Evolutionary conservation across 305 asterid species (phyloP).

Genomic region (Andrographis paniculata): DNA sequence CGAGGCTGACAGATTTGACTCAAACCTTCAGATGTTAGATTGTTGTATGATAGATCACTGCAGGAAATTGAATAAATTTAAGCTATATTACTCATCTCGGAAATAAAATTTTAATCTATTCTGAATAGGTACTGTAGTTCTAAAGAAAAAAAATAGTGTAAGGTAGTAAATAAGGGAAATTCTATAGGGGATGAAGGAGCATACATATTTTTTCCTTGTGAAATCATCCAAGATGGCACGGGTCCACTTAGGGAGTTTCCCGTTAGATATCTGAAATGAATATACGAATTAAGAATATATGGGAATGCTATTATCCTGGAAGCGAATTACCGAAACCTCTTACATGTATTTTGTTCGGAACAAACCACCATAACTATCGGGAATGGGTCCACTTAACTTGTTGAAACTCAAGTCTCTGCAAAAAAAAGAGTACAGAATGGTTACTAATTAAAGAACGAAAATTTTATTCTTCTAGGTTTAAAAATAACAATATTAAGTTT

Average conservation of each 20-base stretch:
- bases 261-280: constrained; percentile 31
- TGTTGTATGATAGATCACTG: constrained; percentile 37
- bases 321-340: constrained; percentile 6
- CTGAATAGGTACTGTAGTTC: too few species aligned
- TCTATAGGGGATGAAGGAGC: neutral
- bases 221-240: constrained; percentile 28
- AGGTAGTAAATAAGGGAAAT: too few species aligned
- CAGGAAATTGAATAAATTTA: too few species aligned
- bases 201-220: constrained; percentile 12
- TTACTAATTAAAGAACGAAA: neutral
- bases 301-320: neutral
- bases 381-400: constrained; percentile 31
- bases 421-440: neutral
- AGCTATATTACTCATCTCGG: too few species aligned
- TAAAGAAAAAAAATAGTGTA: too few species aligned
- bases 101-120: too few species aligned
- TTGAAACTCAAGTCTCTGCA: constrained; percentile 50
- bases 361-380: constrained; percentile 4
- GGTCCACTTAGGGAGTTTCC: constrained; percentile 33
- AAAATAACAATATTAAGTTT: neutral
- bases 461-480: neutral
- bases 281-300: neutral
- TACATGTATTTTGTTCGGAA: constrained; percentile 14
- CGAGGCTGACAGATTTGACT: constrained; percentile 11
- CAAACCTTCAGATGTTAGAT: constrained; percentile 14